These are phyloP conservation scores for Cupressus sempervirens DNA, from an alignment of 75 land plant species.

Conservation along the genomic window DNA sequence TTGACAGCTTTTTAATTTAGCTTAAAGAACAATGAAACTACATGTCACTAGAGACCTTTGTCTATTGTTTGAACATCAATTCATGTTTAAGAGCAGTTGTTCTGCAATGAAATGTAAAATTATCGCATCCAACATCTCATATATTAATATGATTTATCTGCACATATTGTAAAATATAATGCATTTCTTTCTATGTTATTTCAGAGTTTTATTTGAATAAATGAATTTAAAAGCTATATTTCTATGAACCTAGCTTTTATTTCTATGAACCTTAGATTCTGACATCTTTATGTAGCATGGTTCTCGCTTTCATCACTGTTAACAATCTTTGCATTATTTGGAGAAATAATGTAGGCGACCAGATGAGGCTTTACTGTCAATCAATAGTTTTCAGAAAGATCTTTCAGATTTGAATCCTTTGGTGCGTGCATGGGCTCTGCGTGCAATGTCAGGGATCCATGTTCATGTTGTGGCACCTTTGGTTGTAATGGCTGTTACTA, in stretches of 20 bases:
- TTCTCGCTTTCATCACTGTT: background rate
- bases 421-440: conserved; percentile 95
- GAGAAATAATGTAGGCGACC: conserved; percentile 65
- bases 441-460: conserved; percentile 98
- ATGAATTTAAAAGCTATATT: background rate
- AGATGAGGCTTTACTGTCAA: conserved; percentile 94
- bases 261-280: background rate
- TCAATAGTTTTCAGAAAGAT: conserved; percentile 96
- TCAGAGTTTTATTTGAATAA: background rate
- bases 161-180: background rate
- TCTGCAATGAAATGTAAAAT: background rate
- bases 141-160: background rate
- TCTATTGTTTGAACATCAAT: background rate
- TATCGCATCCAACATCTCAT: background rate
- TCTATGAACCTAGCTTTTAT: background rate
- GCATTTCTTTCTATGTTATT: background rate
- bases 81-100: background rate
- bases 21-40: background rate
- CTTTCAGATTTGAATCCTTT: conserved; percentile 90
- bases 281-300: background rate
- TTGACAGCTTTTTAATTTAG: background rate
- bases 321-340: background rate
- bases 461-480: conserved; percentile 83
- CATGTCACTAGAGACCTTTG: background rate
- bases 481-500: conserved; percentile 72